Conservation (phyloP, 176 grass and related monocot genomes). For the Olyra latifolia region DNA sequence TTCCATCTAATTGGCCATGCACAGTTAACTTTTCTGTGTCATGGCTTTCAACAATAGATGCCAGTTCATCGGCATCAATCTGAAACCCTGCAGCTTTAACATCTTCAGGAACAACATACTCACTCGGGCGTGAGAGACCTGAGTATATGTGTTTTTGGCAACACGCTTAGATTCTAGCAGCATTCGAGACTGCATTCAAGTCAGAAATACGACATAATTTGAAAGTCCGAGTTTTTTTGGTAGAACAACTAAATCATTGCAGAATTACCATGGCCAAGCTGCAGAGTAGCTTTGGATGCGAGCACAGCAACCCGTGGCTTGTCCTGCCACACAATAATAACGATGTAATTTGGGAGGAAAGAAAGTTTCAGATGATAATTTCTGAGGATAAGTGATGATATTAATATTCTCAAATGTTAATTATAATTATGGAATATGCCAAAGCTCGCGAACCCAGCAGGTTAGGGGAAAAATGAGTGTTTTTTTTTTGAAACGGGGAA, state of each 20-base stretch:
- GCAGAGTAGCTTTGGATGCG: constrained; percentile 56
- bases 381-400: not conserved
- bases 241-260: constrained; percentile 18
- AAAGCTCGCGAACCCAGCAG: not conserved
- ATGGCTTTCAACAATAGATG: constrained; percentile 52
- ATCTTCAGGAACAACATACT: constrained; percentile 41
- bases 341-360: not conserved
- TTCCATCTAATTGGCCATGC: constrained; percentile 41
- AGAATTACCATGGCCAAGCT: constrained; percentile 57
- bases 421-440: not conserved
- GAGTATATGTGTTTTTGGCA: constrained; percentile 32
- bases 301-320: constrained; percentile 49
- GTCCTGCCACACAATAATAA: constrained; percentile 47
- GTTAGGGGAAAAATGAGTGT: not conserved
- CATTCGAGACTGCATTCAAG: constrained; percentile 1
- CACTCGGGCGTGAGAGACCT: constrained; percentile 51
- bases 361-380: not conserved
- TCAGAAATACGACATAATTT: constrained; percentile 9
- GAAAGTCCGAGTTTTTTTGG: not conserved
- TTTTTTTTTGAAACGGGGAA: too few relatives aligned
- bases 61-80: constrained; percentile 53
- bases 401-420: not conserved
- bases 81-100: constrained; percentile 54
- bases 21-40: constrained; percentile 41
- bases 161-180: constrained; percentile 41